Evolutionary conservation across 2,329 filamentous ascomycete genomes (phyloP).

Genomic region (Neospermospora avenae): DNA sequence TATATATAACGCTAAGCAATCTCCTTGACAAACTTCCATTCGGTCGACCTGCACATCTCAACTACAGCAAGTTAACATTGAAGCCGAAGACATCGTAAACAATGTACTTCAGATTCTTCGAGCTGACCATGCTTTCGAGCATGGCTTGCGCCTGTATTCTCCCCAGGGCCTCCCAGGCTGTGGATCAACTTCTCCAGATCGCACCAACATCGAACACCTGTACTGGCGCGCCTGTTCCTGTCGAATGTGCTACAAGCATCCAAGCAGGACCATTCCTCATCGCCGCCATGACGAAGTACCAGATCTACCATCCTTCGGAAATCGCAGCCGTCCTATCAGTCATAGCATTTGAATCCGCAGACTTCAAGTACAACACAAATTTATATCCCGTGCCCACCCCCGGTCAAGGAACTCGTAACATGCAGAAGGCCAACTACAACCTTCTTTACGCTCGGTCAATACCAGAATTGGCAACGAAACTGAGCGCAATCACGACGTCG

Average conservation of each 20-base stretch:
- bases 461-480: constrained; percentile 39
- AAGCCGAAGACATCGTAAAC: neutral
- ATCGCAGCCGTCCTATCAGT: constrained; percentile 58
- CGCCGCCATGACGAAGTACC: constrained; percentile 51
- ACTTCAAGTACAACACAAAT: constrained; percentile 62
- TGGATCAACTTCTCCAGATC: constrained; percentile 37
- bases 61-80: neutral
- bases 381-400: constrained; percentile 49
- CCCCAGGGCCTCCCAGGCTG: constrained; percentile 14
- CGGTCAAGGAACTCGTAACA: constrained; percentile 63
- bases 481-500: constrained; percentile 32
- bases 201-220: constrained; percentile 48
- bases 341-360: constrained; percentile 58
- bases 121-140: constrained; percentile 3
- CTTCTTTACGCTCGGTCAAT: constrained; percentile 50
- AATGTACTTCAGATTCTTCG: constrained; percentile 9
- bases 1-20: neutral
- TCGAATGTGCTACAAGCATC: constrained; percentile 51
- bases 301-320: constrained; percentile 48
- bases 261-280: constrained; percentile 50
- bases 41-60: neutral
- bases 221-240: constrained; percentile 39
- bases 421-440: constrained; percentile 58
- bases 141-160: constrained; percentile 2
- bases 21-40: neutral